Evolutionary conservation across 331 rosid genomes (phyloP).

Genomic region (Acacia concinna): DNA sequence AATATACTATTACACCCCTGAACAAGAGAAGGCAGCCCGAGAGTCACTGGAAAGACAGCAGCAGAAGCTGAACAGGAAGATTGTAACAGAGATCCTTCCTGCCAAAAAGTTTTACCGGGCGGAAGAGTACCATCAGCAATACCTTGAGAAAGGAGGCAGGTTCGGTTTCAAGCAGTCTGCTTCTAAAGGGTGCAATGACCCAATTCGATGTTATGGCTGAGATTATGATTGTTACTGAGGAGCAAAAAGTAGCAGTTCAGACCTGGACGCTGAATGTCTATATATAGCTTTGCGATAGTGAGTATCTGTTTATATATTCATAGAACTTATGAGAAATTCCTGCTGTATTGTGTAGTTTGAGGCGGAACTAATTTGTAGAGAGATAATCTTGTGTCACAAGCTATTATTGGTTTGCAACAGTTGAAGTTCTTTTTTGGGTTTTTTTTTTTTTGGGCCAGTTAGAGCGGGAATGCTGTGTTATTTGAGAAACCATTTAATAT

Average conservation of each 20-base stretch:
- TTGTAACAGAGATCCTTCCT: constrained; percentile 85
- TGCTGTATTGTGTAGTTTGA: constrained; percentile 11
- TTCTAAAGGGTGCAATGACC: constrained; percentile 80
- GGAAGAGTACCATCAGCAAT: constrained; percentile 92
- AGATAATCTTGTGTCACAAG: background rate
- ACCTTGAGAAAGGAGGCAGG: constrained; percentile 90
- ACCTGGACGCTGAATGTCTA: constrained; percentile 10
- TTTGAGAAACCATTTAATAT: background rate
- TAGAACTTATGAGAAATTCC: background rate
- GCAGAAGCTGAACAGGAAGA: constrained; percentile 59
- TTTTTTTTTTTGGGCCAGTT: background rate
- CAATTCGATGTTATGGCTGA: constrained; percentile 90
- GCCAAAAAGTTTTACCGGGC: constrained; percentile 90
- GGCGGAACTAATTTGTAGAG: constrained; percentile 1
- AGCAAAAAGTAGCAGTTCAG: background rate
- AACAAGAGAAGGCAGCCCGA: constrained; percentile 73
- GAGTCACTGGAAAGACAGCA: constrained; percentile 66
- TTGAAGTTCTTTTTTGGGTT: background rate
- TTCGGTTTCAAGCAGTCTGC: constrained; percentile 81
- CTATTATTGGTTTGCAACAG: background rate
- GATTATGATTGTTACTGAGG: background rate
- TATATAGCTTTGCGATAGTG: background rate
- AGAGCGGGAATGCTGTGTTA: background rate
- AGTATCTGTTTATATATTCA: constrained; percentile 30
- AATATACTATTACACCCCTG: constrained; percentile 89